Evolutionary conservation across 176 grass and related monocot species (phyloP).

Genomic region (Panicum miliaceum): DNA sequence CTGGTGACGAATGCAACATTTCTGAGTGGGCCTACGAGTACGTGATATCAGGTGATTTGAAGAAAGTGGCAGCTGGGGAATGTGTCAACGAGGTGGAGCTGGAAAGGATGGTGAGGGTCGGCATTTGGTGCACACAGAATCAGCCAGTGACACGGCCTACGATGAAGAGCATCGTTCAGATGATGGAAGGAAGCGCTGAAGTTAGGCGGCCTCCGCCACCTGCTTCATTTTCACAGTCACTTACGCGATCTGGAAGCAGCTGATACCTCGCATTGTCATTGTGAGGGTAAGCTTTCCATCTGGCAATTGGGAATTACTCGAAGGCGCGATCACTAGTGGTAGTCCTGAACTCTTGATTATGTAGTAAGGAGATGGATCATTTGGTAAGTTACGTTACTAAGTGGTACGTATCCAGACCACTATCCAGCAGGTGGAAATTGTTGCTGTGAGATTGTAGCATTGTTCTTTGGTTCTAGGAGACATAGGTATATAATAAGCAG

Average conservation of each 20-base stretch:
- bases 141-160: slow-evolving; percentile 46
- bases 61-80: slow-evolving; percentile 41
- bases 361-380: background rate
- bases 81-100: slow-evolving; percentile 35
- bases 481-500: background rate
- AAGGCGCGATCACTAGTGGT: background rate
- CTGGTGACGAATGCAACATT: slow-evolving; percentile 38
- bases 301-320: no score
- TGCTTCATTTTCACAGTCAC: slow-evolving; percentile 34
- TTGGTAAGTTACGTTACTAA: background rate
- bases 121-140: slow-evolving; percentile 61
- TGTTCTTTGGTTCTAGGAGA: background rate
- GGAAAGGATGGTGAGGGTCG: slow-evolving; percentile 51
- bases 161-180: slow-evolving; percentile 52
- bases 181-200: slow-evolving; percentile 55
- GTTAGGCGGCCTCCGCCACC: slow-evolving; percentile 44
- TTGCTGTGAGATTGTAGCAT: background rate
- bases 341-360: background rate
- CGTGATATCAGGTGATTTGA: slow-evolving; percentile 11
- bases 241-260: slow-evolving; percentile 5
- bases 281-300: background rate
- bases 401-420: background rate
- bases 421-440: background rate
- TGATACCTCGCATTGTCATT: background rate
- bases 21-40: slow-evolving; percentile 43